Percentiles rank a stretch among this genome's conserved stretches.
Evolutionary conservation across 2,329 filamentous ascomycete genomes (phyloP).

Genomic region (Moelleriella libera): DNA sequence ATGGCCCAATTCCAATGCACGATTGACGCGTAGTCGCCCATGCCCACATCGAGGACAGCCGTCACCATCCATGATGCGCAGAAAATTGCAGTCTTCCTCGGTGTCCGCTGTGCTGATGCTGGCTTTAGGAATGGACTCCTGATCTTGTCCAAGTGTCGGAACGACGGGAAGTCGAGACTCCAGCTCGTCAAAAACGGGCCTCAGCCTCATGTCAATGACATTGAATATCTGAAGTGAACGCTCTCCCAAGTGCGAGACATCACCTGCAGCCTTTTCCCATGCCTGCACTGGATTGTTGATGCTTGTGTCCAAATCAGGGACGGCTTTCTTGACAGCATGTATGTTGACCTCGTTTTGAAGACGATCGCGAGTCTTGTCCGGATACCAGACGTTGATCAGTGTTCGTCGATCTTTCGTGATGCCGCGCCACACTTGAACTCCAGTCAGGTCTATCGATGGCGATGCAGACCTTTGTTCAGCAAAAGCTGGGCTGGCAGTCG

Average conservation of each 20-base stretch:
- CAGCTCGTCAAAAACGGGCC: slow-evolving; percentile 10
- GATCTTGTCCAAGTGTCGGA: slow-evolving; percentile 5
- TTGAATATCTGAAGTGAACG: slow-evolving; percentile 14
- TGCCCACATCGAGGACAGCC: slow-evolving; percentile 54
- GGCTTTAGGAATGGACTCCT: background rate
- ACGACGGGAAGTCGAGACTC: slow-evolving; percentile 11
- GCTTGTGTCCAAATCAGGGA: slow-evolving; percentile 57
- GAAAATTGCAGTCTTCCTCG: slow-evolving; percentile 38
- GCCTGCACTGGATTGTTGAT: slow-evolving; percentile 43
- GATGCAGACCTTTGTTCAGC: background rate
- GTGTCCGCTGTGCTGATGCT: slow-evolving; percentile 7
- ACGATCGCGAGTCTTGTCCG: slow-evolving; percentile 15
- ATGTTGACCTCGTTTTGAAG: slow-evolving; percentile 26
- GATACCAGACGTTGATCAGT: slow-evolving; percentile 58
- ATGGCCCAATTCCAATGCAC: slow-evolving; percentile 81
- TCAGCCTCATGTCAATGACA: slow-evolving; percentile 18
- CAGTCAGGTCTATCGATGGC: slow-evolving; percentile 1
- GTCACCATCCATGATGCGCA: slow-evolving; percentile 54
- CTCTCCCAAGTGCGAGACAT: slow-evolving; percentile 1
- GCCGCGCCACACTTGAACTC: slow-evolving; percentile 40
- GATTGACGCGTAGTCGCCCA: slow-evolving; percentile 49
- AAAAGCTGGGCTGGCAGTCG: slow-evolving; percentile 19
- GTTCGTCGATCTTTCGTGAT: slow-evolving; percentile 54
- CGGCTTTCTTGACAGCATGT: slow-evolving; percentile 48
- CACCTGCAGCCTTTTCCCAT: slow-evolving; percentile 29